Evolutionary conservation across 257 asterid species (phyloP).

Genomic region (Primulina tabacum): DNA sequence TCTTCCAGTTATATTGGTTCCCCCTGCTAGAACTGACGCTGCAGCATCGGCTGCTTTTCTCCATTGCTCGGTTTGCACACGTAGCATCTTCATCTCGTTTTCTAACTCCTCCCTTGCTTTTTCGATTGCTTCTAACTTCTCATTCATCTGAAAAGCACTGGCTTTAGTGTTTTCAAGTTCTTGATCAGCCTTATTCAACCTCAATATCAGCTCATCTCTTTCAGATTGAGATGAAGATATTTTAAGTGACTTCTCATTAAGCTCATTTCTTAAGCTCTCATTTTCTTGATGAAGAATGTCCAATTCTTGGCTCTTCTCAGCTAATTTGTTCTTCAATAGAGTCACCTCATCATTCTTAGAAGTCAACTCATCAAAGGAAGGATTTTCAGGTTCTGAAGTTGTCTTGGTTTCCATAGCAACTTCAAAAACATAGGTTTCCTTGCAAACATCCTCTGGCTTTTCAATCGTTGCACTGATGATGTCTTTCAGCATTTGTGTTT

Average conservation of each 20-base stretch:
- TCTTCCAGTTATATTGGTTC: constrained; percentile 53
- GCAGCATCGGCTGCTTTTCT: constrained; percentile 98
- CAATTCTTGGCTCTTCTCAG: constrained; percentile 53
- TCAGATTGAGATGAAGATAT: constrained; percentile 36
- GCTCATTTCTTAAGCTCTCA: constrained; percentile 38
- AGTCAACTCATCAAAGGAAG: constrained; percentile 40
- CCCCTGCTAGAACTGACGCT: constrained; percentile 72
- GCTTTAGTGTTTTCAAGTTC: constrained; percentile 60
- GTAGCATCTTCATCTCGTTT: constrained; percentile 77
- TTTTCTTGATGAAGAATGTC: constrained; percentile 41
- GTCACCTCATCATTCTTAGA: constrained; percentile 45
- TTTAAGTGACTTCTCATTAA: constrained; percentile 45
- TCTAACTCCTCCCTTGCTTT: constrained; percentile 57
- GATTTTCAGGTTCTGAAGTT: constrained; percentile 34
- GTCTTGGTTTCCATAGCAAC: constrained; percentile 45
- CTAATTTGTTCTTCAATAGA: constrained; percentile 40
- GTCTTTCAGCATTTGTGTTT: constrained; percentile 30
- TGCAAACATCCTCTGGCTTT: constrained; percentile 39
- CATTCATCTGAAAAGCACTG: constrained; percentile 28
- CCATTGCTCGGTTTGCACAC: constrained; percentile 93
- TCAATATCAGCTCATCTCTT: constrained; percentile 41
- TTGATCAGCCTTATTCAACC: constrained; percentile 35
- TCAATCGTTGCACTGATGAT: constrained; percentile 14
- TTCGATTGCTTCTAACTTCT: constrained; percentile 52
- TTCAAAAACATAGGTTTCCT: constrained; percentile 74